Evolutionary conservation across 805 yeast genomes (phyloP).

Genomic region (Candida railenensis): DNA sequence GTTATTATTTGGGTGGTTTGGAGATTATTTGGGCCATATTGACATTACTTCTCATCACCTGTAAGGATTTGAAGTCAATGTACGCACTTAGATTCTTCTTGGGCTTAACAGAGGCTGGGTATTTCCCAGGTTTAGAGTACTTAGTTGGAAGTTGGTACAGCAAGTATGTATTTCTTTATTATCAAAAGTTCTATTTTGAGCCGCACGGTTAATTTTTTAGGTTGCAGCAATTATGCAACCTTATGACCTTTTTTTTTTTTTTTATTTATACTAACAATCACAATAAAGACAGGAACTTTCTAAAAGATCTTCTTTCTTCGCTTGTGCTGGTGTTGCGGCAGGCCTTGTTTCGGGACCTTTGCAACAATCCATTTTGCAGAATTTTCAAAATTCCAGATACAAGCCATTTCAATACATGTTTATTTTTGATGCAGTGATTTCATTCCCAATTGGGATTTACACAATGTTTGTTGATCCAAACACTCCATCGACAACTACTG

Average conservation of each 20-base stretch:
- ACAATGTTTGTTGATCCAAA: constrained; percentile 33
- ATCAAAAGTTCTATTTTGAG: background rate
- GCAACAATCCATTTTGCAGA: constrained; percentile 25
- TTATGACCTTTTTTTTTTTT: background rate
- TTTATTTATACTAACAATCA: constrained; percentile 8
- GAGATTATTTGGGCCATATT: constrained; percentile 32
- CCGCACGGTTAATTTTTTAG: background rate
- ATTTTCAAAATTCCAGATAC: constrained; percentile 19
- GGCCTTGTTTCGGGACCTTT: constrained; percentile 32
- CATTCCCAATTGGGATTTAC: constrained; percentile 31
- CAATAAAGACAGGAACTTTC: constrained; percentile 18
- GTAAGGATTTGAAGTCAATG: constrained; percentile 20
- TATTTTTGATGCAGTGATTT: constrained; percentile 32
- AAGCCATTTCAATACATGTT: constrained; percentile 36
- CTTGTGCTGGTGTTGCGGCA: constrained; percentile 27
- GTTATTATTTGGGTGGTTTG: constrained; percentile 35
- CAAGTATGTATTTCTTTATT: constrained; percentile 6
- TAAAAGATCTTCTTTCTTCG: constrained; percentile 29
- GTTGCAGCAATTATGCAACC: constrained; percentile 20
- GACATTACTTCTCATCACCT: constrained; percentile 25
- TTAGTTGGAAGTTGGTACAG: constrained; percentile 26
- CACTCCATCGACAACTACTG: constrained; percentile 34
- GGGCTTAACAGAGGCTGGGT: constrained; percentile 49
- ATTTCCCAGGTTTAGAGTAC: constrained; percentile 60
- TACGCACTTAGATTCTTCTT: constrained; percentile 35